A percentile compares a stretch with the other conserved stretches of the same genome.
These are phyloP conservation scores for Mortierella sp. DNA, from an alignment of 371 early-diverging fungal genomes.

Conservation along the genomic window DNA sequence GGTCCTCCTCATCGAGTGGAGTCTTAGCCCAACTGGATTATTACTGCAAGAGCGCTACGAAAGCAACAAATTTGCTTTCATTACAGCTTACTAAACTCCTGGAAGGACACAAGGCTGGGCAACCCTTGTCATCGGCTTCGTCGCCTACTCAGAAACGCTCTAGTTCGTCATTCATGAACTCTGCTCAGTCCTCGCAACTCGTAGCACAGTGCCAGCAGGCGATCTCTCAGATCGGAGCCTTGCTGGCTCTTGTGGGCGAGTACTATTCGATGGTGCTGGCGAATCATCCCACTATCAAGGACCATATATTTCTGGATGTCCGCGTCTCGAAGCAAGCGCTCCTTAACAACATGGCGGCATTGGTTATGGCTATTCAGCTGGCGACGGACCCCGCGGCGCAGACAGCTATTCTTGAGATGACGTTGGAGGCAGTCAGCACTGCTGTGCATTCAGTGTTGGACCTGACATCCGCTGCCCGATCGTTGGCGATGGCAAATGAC, in stretches of 20 bases:
- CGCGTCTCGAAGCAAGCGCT: slow-evolving; percentile 72
- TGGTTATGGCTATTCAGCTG: slow-evolving; percentile 72
- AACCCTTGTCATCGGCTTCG: not conserved
- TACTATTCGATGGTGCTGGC: slow-evolving; percentile 36
- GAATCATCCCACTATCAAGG: slow-evolving; percentile 45
- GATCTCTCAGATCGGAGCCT: slow-evolving; percentile 31
- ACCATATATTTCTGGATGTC: slow-evolving; percentile 66
- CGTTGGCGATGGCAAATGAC: slow-evolving; percentile 28
- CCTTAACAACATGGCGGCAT: slow-evolving; percentile 72
- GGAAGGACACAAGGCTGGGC: slow-evolving; percentile 28
- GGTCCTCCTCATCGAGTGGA: slow-evolving; percentile 8
- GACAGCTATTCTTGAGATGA: slow-evolving; percentile 31
- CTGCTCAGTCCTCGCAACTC: slow-evolving; percentile 42
- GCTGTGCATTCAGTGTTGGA: slow-evolving; percentile 28
- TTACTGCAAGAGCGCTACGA: slow-evolving; percentile 36
- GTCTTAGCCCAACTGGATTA: slow-evolving; percentile 33
- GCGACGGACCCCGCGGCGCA: slow-evolving; percentile 61
- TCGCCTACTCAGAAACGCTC: not conserved
- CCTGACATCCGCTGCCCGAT: slow-evolving; percentile 17
- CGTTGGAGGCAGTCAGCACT: slow-evolving; percentile 24
- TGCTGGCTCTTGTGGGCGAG: slow-evolving; percentile 37
- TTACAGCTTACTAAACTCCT: slow-evolving; percentile 22
- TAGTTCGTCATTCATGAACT: slow-evolving; percentile 23
- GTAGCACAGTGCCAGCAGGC: slow-evolving; percentile 36
- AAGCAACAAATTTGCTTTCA: slow-evolving; percentile 9